Conservation (phyloP, 2,329 filamentous ascomycete species). For the Botrytis tulipae region DNA sequence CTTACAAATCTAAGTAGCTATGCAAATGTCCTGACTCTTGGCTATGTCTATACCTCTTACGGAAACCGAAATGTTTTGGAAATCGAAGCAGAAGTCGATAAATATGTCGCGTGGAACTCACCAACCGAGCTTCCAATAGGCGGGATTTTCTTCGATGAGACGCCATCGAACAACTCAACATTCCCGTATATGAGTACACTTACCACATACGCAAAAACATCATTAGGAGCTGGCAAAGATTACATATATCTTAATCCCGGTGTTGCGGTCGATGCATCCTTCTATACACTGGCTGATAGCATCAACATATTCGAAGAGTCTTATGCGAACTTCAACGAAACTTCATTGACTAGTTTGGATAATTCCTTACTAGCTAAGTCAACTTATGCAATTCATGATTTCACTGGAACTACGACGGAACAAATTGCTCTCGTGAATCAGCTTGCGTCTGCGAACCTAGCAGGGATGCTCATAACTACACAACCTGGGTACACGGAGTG, state of each 20-base stretch:
- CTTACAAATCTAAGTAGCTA: slow-evolving; percentile 28
- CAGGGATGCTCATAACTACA: slow-evolving; percentile 28
- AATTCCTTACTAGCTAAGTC: slow-evolving; percentile 24
- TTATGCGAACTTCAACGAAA: slow-evolving; percentile 25
- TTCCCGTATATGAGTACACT: slow-evolving; percentile 27
- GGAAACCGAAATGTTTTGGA: slow-evolving; percentile 36
- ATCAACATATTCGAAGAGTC: slow-evolving; percentile 29
- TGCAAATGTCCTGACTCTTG: slow-evolving; percentile 40
- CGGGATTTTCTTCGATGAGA: slow-evolving; percentile 20
- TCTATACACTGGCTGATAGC: slow-evolving; percentile 29
- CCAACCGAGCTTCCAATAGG: slow-evolving; percentile 8
- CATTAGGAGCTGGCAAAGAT: slow-evolving; percentile 25
- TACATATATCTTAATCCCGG: slow-evolving; percentile 30
- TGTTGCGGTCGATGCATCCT: slow-evolving; percentile 26
- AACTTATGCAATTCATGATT: slow-evolving; percentile 29
- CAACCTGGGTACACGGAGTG: slow-evolving; percentile 24
- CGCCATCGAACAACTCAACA: slow-evolving; percentile 21
- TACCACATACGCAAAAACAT: slow-evolving; percentile 25
- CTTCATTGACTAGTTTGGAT: slow-evolving; percentile 18
- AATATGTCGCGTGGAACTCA: slow-evolving; percentile 41
- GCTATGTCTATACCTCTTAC: slow-evolving; percentile 44
- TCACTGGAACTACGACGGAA: slow-evolving; percentile 18
- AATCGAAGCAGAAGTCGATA: slow-evolving; percentile 40
- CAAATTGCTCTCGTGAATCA: slow-evolving; percentile 27
- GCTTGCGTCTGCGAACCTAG: slow-evolving; percentile 26